A percentile compares a stretch with the other conserved stretches of the same genome.
Evolutionary conservation across 2,329 filamentous ascomycete species (phyloP).

Genomic region (Aspergillus chevalieri): DNA sequence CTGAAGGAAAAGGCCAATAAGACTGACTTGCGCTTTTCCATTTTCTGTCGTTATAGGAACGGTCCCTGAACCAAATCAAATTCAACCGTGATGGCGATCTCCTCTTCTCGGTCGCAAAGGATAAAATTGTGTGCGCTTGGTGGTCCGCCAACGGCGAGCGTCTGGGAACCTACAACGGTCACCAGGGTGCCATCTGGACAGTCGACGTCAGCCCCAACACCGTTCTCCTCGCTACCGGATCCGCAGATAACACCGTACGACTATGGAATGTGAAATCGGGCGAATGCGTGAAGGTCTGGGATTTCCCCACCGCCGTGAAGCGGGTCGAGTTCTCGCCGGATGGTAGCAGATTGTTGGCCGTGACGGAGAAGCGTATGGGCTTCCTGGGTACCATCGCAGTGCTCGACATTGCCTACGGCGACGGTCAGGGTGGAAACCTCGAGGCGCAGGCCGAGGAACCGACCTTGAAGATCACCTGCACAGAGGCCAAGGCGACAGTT

Average conservation of each 20-base stretch:
- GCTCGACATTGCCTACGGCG: constrained; percentile 78
- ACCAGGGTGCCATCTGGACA: constrained; percentile 97
- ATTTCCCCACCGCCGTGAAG: constrained; percentile 95
- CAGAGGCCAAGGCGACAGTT: constrained; percentile 94
- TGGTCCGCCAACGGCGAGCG: constrained; percentile 97
- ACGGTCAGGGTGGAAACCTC: constrained; percentile 45
- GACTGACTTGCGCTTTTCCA: constrained; percentile 15
- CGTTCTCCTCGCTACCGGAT: constrained; percentile 86
- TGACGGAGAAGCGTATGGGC: constrained; percentile 98
- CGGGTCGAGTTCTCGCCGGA: constrained; percentile 96
- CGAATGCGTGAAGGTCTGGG: constrained; percentile 92
- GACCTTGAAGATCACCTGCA: constrained; percentile 79
- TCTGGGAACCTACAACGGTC: constrained; percentile 91
- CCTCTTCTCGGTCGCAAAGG: constrained; percentile 91
- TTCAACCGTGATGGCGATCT: constrained; percentile 95
- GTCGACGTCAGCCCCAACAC: constrained; percentile 92
- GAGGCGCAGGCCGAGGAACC: constrained; percentile 81
- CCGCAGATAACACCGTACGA: constrained; percentile 96
- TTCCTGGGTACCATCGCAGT: constrained; percentile 92
- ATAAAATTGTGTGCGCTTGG: constrained; percentile 96
- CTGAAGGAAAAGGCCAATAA: constrained; percentile 8
- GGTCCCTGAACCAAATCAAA: constrained; percentile 91
- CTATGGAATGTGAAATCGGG: constrained; percentile 95
- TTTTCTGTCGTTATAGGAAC: constrained; percentile 53
- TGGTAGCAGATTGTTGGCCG: constrained; percentile 79